Base-by-base conservation (phyloP, 257 asterid species). In the Vinca minor region DNA sequence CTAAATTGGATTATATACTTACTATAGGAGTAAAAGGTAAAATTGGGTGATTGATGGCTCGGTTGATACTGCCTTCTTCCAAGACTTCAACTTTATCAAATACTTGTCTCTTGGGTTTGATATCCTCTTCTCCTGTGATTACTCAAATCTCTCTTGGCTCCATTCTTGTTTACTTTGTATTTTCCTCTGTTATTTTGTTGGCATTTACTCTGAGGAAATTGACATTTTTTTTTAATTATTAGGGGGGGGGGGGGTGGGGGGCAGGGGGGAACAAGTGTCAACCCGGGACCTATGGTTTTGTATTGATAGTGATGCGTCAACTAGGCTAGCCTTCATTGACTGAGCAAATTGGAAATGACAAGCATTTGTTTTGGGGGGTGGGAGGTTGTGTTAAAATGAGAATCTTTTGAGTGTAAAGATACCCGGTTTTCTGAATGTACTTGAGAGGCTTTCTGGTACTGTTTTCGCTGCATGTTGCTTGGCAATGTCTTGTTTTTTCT, bases 51-150 rank as follows among this genome's bases (percentile, higher is more conserved):
- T 92, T 64, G 70, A 92, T 92, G 95, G 86, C 91, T 74, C 85
- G 94, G 68, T 81, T 92, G 87, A 71, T 92, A 79, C 77, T 89
- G 57, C 96, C 95, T 54, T 82, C 95, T 54, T 82, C 81, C 83
- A 85, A 85, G 82, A 85, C 79, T 80, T 78, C 91, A 49, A 78
- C 77, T 80, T 81, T 87, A 41, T 87, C 98, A 6, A 84, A 77
- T 91, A 78, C 85, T 58, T 89, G 95, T 76, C 86, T 92, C 78
- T 67, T 84, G 84, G 94, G 93, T 76, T 85, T 84, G 73, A 87
- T 84, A 81, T 85, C 91, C 68, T 82, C 77, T 20, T 64, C 91
- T 60, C 88, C 94, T 70, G 94, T 92, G 95, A 84, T 79, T 81
- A 76, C 81, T 70, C 76, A 44, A n/a, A 53, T 70, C 82, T 76